These are phyloP conservation scores for Rhododendron henanense DNA, from an alignment of 148 eudicot species.

Conservation along the genomic window DNA sequence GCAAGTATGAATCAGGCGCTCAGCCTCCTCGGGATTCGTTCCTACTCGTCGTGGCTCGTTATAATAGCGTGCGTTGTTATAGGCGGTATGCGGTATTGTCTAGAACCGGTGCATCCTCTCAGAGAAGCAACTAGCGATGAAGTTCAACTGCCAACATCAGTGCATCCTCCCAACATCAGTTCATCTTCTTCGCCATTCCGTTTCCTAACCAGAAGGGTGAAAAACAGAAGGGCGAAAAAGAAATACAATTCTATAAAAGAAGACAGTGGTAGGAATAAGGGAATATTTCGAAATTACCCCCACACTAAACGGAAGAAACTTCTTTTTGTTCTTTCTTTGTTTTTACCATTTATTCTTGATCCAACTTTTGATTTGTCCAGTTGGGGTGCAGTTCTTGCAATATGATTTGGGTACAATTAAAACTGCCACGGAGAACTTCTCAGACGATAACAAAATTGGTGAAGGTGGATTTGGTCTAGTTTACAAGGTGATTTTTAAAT, in stretches of 20 bases:
- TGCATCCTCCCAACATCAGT: no score
- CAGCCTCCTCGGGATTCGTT: no score
- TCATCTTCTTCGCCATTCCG: neutral
- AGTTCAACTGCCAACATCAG: no score
- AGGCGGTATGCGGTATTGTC: no score
- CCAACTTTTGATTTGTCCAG: neutral
- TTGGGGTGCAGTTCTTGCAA: neutral
- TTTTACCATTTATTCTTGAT: neutral
- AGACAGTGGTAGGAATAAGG: neutral
- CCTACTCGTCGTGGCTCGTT: no score
- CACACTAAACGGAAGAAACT: neutral
- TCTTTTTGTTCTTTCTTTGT: neutral
- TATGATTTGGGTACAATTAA: neutral
- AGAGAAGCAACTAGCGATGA: no score
- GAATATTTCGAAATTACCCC: no score
- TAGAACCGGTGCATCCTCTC: no score
- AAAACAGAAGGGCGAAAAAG: neutral
- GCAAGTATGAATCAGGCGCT: neutral
- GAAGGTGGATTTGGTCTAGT: slow-evolving; percentile 15
- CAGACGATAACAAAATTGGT: slow-evolving; percentile 7
- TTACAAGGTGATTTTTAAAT: neutral
- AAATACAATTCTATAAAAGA: neutral
- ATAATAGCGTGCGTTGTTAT: no score
- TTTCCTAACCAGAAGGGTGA: neutral
- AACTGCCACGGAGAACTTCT: slow-evolving; percentile 9